phyloP scores from a whole-genome alignment of 2,329 filamentous ascomycete species.

The Pseudogymnoascus sp. region DNA sequence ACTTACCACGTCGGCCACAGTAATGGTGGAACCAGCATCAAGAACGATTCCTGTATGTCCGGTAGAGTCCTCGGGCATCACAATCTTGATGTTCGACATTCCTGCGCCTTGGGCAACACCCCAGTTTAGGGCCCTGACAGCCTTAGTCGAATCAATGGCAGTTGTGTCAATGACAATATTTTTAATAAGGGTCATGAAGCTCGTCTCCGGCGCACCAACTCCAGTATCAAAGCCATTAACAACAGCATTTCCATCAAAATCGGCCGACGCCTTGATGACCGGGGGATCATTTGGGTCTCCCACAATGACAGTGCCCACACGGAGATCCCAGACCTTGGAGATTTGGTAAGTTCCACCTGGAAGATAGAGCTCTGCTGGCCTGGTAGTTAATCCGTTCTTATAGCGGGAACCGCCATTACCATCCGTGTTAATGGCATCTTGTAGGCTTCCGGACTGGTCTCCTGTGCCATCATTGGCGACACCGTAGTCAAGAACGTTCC shows the following conservation, averaged over 20 bases:
- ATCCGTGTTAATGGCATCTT: neutral
- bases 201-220: constrained; percentile 22
- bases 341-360: constrained; percentile 6
- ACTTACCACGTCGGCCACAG: neutral
- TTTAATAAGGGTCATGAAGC: constrained; percentile 32
- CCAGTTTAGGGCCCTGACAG: constrained; percentile 31
- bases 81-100: constrained; percentile 31
- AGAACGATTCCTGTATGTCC: constrained; percentile 29
- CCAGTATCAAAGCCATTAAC: constrained; percentile 25
- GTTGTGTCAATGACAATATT: constrained; percentile 33
- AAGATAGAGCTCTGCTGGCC: neutral
- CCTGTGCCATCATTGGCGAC: constrained; percentile 3
- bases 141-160: constrained; percentile 19
- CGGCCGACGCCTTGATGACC: constrained; percentile 19
- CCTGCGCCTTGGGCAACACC: constrained; percentile 31
- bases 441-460: neutral
- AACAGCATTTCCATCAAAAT: constrained; percentile 18
- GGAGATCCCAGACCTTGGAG: neutral
- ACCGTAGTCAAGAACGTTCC: neutral
- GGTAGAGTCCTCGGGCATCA: constrained; percentile 28
- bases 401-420: neutral
- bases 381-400: neutral
- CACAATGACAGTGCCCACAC: constrained; percentile 28
- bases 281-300: constrained; percentile 31
- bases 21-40: constrained; percentile 25